phyloP scores from a whole-genome alignment of 345 rosid genomes.

The Rhizophora apiculata region DNA sequence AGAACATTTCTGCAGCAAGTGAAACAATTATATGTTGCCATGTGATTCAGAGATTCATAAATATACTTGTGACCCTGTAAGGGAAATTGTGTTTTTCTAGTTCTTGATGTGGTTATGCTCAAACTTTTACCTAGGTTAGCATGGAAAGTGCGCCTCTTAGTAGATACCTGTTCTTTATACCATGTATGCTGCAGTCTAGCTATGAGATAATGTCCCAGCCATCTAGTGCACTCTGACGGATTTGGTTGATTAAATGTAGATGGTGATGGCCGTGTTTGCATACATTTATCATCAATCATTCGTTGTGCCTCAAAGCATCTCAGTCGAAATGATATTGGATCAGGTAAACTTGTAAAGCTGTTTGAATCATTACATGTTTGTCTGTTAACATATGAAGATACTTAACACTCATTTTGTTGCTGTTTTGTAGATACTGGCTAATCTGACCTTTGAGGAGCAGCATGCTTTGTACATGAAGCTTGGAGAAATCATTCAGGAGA shows the following conservation, averaged over 20 bases:
- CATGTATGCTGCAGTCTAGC: not conserved
- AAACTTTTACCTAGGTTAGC: slow-evolving; percentile 63
- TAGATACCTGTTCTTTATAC: not conserved
- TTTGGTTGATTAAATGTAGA: slow-evolving; percentile 36
- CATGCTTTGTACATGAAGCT: slow-evolving; percentile 59
- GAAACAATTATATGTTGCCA: no score
- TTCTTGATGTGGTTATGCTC: slow-evolving; percentile 45
- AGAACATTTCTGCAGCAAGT: no score
- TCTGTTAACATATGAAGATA: no score
- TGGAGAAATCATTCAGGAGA: slow-evolving; percentile 60
- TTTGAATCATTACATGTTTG: not conserved
- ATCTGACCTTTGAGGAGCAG: slow-evolving; percentile 25
- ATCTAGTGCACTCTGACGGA: not conserved
- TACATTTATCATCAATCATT: slow-evolving; percentile 92
- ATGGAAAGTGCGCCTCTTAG: no score
- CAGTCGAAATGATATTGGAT: slow-evolving; percentile 68
- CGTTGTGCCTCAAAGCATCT: slow-evolving; percentile 49
- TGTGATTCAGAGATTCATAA: no score
- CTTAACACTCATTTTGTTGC: no score
- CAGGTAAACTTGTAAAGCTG: slow-evolving; percentile 48
- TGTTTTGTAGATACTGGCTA: no score
- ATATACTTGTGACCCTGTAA: no score
- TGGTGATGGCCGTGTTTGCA: slow-evolving; percentile 99
- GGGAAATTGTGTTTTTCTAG: not conserved
- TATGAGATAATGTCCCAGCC: not conserved